phyloP scores from a whole-genome alignment of 192 early-diverging fungal genomes.

The Mortierella hygrophila region DNA sequence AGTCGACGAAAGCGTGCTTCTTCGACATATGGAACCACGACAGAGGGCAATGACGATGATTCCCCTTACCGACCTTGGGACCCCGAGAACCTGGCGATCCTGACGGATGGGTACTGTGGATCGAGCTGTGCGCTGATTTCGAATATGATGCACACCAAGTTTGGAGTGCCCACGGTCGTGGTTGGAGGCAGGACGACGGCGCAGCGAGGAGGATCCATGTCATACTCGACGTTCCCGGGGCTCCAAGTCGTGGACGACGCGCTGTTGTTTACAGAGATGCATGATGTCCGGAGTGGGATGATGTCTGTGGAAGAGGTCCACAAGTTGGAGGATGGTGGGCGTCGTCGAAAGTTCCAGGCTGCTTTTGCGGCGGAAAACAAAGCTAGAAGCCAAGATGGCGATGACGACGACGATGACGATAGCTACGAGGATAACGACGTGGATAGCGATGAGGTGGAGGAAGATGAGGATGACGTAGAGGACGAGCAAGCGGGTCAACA shows the following conservation, averaged over 20 bases:
- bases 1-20: not conserved
- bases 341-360: not conserved
- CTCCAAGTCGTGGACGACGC: conserved; percentile 39
- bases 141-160: conserved; percentile 36
- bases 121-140: conserved; percentile 42
- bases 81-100: conserved; percentile 29
- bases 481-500: not conserved
- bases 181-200: conserved; percentile 16
- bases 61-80: conserved; percentile 29
- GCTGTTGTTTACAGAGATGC: conserved; percentile 21
- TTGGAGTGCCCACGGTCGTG: conserved; percentile 23
- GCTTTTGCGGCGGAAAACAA: not conserved
- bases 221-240: conserved; percentile 34
- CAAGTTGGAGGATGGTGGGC: not conserved
- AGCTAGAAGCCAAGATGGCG: not conserved
- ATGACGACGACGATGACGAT: not conserved
- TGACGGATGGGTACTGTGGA: conserved; percentile 42
- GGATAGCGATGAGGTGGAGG: too few species aligned
- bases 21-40: not conserved
- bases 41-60: not conserved
- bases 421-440: not conserved
- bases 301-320: not conserved
- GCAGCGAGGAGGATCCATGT: not conserved
- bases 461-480: not conserved
- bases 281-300: not conserved